Base-by-base conservation (phyloP, 345 rosid species). In the Reutealis trisperma region DNA sequence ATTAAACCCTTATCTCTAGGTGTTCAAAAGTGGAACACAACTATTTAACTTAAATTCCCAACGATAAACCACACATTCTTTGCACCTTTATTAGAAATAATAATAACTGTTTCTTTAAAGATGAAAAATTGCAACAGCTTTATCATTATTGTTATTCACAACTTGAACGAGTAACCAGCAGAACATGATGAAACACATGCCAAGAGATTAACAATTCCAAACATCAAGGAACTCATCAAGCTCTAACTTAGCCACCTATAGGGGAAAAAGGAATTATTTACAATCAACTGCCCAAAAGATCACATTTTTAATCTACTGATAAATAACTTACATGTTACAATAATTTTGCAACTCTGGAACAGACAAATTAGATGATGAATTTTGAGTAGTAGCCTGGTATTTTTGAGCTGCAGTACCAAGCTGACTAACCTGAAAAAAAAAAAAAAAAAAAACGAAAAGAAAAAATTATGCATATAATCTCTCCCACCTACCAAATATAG, bases 371-470 rank as follows among this genome's bases (percentile, higher is more conserved):
- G 97, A 79, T 66, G 98, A 84, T 68, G 93, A 92, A 72, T 87
- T 96, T 80, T 93, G 99, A 79, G 94, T 84, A 8, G 94, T 93
- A 77, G 93, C 87, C 79, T 96, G 99, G 83, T 92, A 94, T 70
- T 91, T 96, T 57, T 91, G 97, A 72, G 99, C 97, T 25, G 96
- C 97, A 9, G 90, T 85, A 27, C 93, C 97, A 71, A 94, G 94
- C 83, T 92, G 97, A 86, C 87, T 90, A 73, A 96, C 98, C 98
- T 96, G 89, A 81, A 79, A 24, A 75, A 75, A 22, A 9, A 3
- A 3, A 58, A 42, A 60, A 14, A 18, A 30, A 0, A 22, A 2
- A 10, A 24, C 11, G 12, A 24, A 69, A 10, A 69, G 49, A 19
- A 47, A 71, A 5, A 44, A 57, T 45, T 18, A 64, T 16, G 14